These are phyloP conservation scores for Silene conica DNA, from an alignment of 148 eudicot genomes.

Conservation along the genomic window DNA sequence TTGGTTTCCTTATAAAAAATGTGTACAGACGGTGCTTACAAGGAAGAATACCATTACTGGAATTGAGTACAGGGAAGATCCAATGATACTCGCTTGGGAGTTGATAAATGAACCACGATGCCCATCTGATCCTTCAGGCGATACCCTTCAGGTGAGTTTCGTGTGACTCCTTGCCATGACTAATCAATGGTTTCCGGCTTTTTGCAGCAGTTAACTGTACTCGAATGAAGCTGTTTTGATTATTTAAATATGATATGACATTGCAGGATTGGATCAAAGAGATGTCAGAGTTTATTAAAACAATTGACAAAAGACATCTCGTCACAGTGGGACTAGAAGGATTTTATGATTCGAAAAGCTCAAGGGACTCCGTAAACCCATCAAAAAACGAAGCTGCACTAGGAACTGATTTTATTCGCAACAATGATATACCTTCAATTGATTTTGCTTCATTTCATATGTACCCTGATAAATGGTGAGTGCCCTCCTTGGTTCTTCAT, in stretches of 20 bases:
- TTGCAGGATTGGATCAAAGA: slow-evolving; percentile 94
- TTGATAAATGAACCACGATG: slow-evolving; percentile 94
- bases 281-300: slow-evolving; percentile 76
- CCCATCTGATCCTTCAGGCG: slow-evolving; percentile 78
- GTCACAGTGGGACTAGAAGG: slow-evolving; percentile 92
- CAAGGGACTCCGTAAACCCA: slow-evolving; percentile 56
- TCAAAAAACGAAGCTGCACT: slow-evolving; percentile 59
- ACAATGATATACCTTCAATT: slow-evolving; percentile 57
- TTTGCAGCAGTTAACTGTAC: neutral
- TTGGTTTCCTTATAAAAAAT: neutral
- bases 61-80: slow-evolving; percentile 81
- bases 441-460: slow-evolving; percentile 90
- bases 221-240: too few relatives aligned
- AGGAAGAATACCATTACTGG: slow-evolving; percentile 85
- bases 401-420: slow-evolving; percentile 85
- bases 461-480: slow-evolving; percentile 93
- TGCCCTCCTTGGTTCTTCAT: neutral
- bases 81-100: slow-evolving; percentile 89
- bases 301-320: slow-evolving; percentile 70
- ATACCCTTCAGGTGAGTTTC: slow-evolving; percentile 71
- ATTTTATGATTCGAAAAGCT: slow-evolving; percentile 69
- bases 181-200: neutral
- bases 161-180: slow-evolving; percentile 5
- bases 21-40: slow-evolving; percentile 67
- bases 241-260: neutral